Base-by-base conservation (phyloP, 2,329 filamentous ascomycete species). In the Exophiala viscosa region DNA sequence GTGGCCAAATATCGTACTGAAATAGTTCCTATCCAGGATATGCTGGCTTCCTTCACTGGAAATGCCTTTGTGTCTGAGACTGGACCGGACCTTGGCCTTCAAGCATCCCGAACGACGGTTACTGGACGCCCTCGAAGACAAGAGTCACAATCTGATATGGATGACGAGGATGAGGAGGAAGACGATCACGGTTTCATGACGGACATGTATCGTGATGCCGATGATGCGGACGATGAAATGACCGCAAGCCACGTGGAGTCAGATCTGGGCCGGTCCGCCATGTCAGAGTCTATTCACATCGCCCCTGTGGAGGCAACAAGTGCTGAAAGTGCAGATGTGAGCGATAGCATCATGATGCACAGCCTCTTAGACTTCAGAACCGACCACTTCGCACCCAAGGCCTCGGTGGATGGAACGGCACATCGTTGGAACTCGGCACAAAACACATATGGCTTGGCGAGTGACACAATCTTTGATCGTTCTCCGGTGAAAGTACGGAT, bases 41-140 rank as follows among this genome's bases (percentile, higher is more conserved):
- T 99, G 70, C 81, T 99, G 56, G 86, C 90, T 4, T 96, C 92
- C 0, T 90, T 99, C 61, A 88, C 88, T 5, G 88, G 88, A 1
- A 88, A 96, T 68, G 88, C 89, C 0, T 90, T 95, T 66, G 80
- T 63, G 11, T 66, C 67, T 23, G 67, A 71, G 13, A 52, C 62
- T 20, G 60, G 62, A 20, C 50, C 59, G 8, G 62, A 66, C 28
- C 56, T 63, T 20, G 63, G 60, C 8, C 46, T 62, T 31, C 55
- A 60, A 40, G 56, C 54, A 18, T 58, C 53, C n/a, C 47, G 39
- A 11, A 49, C 35, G 39, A 43, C 51, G 23, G 14, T 34, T 48
- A 38, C 11, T 10, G 41, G 23, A 9, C 23, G 18, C 8, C 20
- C 28, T 14, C 23, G 5, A 28, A 7, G 23, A 28, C 23, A 28